These are phyloP conservation scores for Skeletonema tropicum DNA, from an alignment of 108 stramenopile species.

Conservation along the genomic window DNA sequence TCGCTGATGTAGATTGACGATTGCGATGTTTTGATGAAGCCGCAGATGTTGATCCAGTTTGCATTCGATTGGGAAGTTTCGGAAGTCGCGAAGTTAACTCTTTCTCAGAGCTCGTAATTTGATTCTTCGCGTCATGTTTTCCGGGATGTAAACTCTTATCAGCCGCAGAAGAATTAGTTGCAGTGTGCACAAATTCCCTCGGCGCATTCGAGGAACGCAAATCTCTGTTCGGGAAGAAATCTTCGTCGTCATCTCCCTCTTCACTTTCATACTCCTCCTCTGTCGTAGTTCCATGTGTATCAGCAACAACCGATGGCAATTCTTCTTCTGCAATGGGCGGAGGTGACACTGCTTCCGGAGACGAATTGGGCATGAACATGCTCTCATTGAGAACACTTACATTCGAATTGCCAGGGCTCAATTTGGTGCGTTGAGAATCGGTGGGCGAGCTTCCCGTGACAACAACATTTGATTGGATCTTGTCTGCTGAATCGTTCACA, in stretches of 20 bases:
- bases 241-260: conserved; percentile 21
- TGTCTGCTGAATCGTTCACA: not conserved
- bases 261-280: conserved; percentile 9
- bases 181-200: not conserved
- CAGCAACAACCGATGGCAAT: not conserved
- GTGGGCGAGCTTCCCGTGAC: not conserved
- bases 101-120: not conserved
- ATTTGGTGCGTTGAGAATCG: not conserved
- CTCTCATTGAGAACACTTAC: conserved; percentile 19
- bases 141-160: not conserved
- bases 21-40: conserved; percentile 4
- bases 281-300: not conserved
- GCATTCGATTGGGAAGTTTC: not conserved
- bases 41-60: not conserved
- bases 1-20: conserved; percentile 7
- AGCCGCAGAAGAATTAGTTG: not conserved
- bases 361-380: conserved; percentile 38
- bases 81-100: not conserved
- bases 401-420: not conserved
- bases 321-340: not conserved
- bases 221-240: conserved; percentile 37
- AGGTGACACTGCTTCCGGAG: not conserved
- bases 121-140: not conserved
- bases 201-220: not conserved
- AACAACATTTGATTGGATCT: not conserved